These are phyloP conservation scores for Sungouiozyma intestinalis DNA, from an alignment of 805 yeast genomes.

Conservation along the genomic window DNA sequence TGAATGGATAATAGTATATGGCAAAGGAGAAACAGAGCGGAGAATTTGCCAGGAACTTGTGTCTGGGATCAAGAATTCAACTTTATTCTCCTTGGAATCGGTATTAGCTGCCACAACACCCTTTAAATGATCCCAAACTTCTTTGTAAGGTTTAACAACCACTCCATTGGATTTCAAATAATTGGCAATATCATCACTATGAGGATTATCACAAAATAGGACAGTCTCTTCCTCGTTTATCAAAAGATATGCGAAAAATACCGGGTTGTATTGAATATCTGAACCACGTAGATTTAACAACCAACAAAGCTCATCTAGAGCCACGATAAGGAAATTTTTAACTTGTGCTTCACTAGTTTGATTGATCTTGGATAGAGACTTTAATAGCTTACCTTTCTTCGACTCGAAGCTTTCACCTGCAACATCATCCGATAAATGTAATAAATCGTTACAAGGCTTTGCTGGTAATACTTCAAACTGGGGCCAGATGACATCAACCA, in stretches of 20 bases:
- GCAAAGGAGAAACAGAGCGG: constrained; percentile 29
- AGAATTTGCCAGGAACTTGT: constrained; percentile 62
- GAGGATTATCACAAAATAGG: constrained; percentile 44
- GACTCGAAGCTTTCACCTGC: constrained; percentile 54
- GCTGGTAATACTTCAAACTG: constrained; percentile 54
- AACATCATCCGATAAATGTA: constrained; percentile 40
- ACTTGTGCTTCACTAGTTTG: neutral
- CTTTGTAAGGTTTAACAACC: constrained; percentile 40
- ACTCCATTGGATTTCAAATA: constrained; percentile 39
- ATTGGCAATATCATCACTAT: constrained; percentile 29
- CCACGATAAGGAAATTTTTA: constrained; percentile 42
- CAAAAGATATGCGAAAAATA: constrained; percentile 58
- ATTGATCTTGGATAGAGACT: constrained; percentile 25
- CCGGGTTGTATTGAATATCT: constrained; percentile 80
- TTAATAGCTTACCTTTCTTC: constrained; percentile 43
- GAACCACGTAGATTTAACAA: constrained; percentile 71
- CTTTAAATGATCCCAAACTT: constrained; percentile 48
- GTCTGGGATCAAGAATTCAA: constrained; percentile 38
- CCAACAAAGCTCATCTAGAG: constrained; percentile 90
- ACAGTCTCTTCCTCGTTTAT: constrained; percentile 31
- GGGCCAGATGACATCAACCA: constrained; percentile 69
- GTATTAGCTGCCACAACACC: constrained; percentile 12
- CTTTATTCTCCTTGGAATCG: constrained; percentile 7
- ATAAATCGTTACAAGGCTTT: constrained; percentile 41
- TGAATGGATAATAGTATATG: constrained; percentile 35